These are phyloP conservation scores for Hypoxylon subgilvum DNA, from an alignment of 495 filamentous ascomycete genomes.

Conservation along the genomic window DNA sequence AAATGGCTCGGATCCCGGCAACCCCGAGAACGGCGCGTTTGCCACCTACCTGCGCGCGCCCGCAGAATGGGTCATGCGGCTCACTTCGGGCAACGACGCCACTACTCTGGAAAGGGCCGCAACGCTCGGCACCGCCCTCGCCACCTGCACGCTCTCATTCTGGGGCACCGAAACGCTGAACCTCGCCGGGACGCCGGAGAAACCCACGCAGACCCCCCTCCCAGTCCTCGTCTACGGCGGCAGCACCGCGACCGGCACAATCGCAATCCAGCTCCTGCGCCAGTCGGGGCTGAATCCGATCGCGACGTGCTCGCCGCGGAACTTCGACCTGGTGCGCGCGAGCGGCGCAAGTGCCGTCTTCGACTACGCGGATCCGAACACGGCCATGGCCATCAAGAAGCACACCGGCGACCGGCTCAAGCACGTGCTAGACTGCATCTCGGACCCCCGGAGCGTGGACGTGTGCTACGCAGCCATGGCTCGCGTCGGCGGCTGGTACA, in stretches of 20 bases:
- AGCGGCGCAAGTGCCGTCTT: conserved; percentile 61
- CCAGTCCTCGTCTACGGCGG: conserved; percentile 60
- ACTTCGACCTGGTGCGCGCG: conserved; percentile 55
- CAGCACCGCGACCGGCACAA: conserved; percentile 56
- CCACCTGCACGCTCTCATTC: conserved; percentile 13
- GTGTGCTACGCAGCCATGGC: conserved; percentile 53
- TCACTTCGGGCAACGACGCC: conserved; percentile 22
- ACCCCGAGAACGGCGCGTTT: conserved; percentile 37
- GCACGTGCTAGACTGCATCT: conserved; percentile 46
- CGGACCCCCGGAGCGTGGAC: conserved; percentile 38
- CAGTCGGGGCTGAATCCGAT: conserved; percentile 54
- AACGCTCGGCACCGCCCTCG: conserved; percentile 22
- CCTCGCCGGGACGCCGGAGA: conserved; percentile 26
- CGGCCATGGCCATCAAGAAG: conserved; percentile 42
- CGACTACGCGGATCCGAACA: conserved; percentile 55
- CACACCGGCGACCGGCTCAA: conserved; percentile 42
- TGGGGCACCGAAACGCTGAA: conserved; percentile 21
- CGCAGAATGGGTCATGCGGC: conserved; percentile 13
- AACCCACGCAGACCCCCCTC: not conserved
- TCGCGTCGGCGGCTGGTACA: conserved; percentile 52
- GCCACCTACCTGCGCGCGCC: conserved; percentile 33
- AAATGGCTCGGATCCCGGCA: conserved; percentile 22
- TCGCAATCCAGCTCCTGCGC: conserved; percentile 61
- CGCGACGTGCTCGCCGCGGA: conserved; percentile 58
- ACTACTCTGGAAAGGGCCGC: conserved; percentile 33